Evolutionary conservation across 2,329 filamentous ascomycete species (phyloP), one percentile per base, ranked within the genome.

Genomic region (Zopfia rhizophila): DNA sequence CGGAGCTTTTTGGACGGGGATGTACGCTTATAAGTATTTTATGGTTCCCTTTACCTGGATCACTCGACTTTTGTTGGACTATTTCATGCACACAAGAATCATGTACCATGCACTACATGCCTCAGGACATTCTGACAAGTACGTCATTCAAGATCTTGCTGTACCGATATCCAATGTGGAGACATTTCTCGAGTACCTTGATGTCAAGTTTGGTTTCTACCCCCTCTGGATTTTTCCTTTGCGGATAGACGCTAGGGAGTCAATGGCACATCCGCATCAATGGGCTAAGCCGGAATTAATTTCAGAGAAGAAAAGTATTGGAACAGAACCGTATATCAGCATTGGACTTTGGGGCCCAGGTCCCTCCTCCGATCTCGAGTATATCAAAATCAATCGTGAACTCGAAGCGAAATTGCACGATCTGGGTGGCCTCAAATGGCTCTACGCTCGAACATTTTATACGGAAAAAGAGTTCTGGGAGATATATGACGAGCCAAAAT

Each of bases 381-480:
- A 92, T 61, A 77, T 92, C 2, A 66, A 72, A 27, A 82, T 83
- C 57, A 95, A 95, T 71, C 82, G 87, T 22, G 79, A 78, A 30
- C 78, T 95, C 14, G 91, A 95, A 73, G 73, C 76, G 14, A 87
- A 88, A 63, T 81, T 92, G 3, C 76, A 77, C 35, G 78, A 84
- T 54, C 80, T 94, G 1, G 85, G 86, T 33, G 91, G 90, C 2
- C 83, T 88, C 76, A 95, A 95, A 75, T 94, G 90, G 88, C 76
- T 95, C 10, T 95, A 96, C 70, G 90, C 90, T 3, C 88, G 93
- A 62, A 88, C 89, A 0, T 95, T 91, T 74, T 94, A 94, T 69
- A 80, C 82, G n/a, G 82, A 88, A 63, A 74, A 80, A 0, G 83
- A 89, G 63, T 91, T 89, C 71, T 89, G 86, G 85, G 60, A 73